Conservation (phyloP, 176 grass and related monocot species). For the Ensete ventricosum region DNA sequence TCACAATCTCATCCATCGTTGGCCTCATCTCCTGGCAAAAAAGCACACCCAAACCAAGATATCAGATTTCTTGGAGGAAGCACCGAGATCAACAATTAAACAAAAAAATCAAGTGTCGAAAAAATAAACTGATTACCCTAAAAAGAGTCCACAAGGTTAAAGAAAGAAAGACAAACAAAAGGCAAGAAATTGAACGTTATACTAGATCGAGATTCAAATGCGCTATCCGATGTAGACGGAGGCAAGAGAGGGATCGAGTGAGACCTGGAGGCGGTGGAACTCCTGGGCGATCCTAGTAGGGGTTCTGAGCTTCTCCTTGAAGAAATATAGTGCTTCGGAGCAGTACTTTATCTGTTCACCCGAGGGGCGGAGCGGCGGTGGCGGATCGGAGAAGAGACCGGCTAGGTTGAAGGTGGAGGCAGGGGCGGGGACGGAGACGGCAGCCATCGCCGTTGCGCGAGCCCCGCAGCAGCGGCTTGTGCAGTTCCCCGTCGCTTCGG, state of each 20-base stretch:
- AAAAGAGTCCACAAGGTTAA: too few species aligned
- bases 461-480: constrained; percentile 6
- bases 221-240: too few species aligned
- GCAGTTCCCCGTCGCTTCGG: constrained; percentile 39
- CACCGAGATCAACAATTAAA: too few species aligned
- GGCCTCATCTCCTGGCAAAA: constrained; percentile 28
- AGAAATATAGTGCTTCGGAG: constrained; percentile 38
- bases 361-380: constrained; percentile 14
- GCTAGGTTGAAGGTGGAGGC: constrained; percentile 14
- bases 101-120: too few species aligned
- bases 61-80: background rate
- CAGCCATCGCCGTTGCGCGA: constrained; percentile 37
- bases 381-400: constrained; percentile 12
- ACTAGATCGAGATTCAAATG: background rate
- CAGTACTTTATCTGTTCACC: constrained; percentile 30
- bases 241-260: background rate
- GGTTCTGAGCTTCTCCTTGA: constrained; percentile 41
- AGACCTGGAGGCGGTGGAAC: constrained; percentile 49
- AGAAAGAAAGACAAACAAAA: too few species aligned
- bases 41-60: background rate
- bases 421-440: background rate
- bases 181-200: too few species aligned
- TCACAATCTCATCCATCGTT: constrained; percentile 32
- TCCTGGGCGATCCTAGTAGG: constrained; percentile 28
- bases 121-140: too few species aligned